Conservation (phyloP, 78 protist species). For the Dictyostelium firmibasis region DNA sequence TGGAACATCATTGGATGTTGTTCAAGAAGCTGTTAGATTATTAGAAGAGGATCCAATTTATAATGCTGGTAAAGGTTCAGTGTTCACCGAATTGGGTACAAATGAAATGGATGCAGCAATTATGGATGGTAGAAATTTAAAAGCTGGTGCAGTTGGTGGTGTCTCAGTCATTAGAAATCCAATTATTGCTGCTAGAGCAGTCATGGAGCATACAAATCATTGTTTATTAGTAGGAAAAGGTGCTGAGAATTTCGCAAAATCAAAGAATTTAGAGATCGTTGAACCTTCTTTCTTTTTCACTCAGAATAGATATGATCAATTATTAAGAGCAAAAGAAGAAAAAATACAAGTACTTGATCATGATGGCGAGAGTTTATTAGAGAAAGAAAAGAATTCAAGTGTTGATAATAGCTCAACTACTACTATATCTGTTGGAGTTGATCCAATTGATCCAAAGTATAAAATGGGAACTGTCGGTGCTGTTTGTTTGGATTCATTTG, state of each 20-base stretch:
- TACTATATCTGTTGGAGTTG: not conserved
- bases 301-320: conserved; percentile 41
- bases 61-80: conserved; percentile 84
- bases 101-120: conserved; percentile 82
- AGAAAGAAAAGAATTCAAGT: not conserved
- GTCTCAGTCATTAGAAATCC: conserved; percentile 74
- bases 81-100: conserved; percentile 36
- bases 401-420: too few relatives aligned
- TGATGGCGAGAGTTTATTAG: conserved; percentile 14
- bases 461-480: conserved; percentile 86
- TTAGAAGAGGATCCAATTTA: conserved; percentile 75
- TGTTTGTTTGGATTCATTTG: conserved; percentile 76
- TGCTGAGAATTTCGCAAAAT: conserved; percentile 45
- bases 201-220: conserved; percentile 69
- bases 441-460: conserved; percentile 8
- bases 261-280: conserved; percentile 38
- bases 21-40: conserved; percentile 58
- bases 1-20: conserved; percentile 80
- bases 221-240: conserved; percentile 58
- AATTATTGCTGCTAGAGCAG: conserved; percentile 60
- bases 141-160: conserved; percentile 61
- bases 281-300: conserved; percentile 60
- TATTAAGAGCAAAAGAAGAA: not conserved
- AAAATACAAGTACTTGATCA: conserved; percentile 14
- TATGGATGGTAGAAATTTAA: conserved; percentile 71